These are phyloP conservation scores for Porcisia deanei DNA, from an alignment of 208 protist genomes.

Conservation along the genomic window DNA sequence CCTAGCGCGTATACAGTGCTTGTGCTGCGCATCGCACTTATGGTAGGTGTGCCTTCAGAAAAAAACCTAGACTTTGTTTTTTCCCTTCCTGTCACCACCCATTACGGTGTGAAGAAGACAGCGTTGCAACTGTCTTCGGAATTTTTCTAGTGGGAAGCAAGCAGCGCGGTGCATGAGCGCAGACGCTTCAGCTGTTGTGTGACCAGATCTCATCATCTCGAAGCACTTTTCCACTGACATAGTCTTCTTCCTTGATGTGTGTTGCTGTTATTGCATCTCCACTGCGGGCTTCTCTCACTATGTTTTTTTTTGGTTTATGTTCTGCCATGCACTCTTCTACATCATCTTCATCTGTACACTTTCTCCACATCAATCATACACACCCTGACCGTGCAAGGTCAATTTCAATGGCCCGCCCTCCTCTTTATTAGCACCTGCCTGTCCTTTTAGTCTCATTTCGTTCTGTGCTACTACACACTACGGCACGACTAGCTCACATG, in stretches of 20 bases:
- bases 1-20: background rate
- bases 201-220: background rate
- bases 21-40: background rate
- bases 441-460: background rate
- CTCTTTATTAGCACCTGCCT: background rate
- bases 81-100: background rate
- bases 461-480: background rate
- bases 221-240: background rate
- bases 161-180: background rate
- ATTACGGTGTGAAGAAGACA: background rate
- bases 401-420: background rate
- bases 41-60: background rate
- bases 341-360: background rate
- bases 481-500: conserved; percentile 3
- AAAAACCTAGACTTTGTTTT: background rate
- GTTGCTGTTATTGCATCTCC: background rate
- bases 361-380: background rate
- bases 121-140: background rate
- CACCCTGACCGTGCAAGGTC: background rate
- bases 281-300: background rate
- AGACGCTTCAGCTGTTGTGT: background rate
- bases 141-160: background rate
- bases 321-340: background rate
- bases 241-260: background rate
- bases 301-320: conserved; percentile 2